Conservation (phyloP, 306 rosid species). For the Chamaecrista fasciculata region DNA sequence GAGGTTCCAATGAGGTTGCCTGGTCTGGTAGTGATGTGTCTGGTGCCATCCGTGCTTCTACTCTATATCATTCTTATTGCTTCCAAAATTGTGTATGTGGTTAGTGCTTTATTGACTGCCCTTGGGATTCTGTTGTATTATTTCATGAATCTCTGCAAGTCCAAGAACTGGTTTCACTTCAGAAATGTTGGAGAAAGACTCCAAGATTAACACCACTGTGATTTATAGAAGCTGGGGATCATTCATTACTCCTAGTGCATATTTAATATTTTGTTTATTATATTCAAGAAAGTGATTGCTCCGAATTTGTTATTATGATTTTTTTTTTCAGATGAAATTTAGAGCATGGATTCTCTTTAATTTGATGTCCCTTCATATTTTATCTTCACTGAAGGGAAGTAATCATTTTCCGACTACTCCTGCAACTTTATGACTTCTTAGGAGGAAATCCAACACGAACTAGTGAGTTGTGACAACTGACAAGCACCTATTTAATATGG, state of each 20-base stretch:
- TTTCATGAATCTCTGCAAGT: slow-evolving; percentile 43
- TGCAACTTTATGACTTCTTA: neutral
- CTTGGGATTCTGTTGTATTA: slow-evolving; percentile 35
- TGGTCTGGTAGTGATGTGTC: slow-evolving; percentile 57
- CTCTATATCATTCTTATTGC: slow-evolving; percentile 63
- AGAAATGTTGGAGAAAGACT: slow-evolving; percentile 14
- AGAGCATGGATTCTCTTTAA: neutral
- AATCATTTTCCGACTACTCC: neutral
- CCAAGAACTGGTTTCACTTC: slow-evolving; percentile 37
- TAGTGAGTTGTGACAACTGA: no score
- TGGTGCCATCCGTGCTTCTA: slow-evolving; percentile 63
- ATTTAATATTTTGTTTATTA: neutral
- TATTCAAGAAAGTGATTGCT: neutral
- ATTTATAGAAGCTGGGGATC: neutral
- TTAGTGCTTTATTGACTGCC: slow-evolving; percentile 42
- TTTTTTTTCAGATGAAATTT: neutral
- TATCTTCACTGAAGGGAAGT: neutral
- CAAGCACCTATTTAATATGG: no score
- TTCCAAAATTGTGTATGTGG: slow-evolving; percentile 38
- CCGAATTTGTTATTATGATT: neutral
- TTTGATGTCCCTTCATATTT: neutral
- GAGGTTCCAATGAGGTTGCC: slow-evolving; percentile 54
- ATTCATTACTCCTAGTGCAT: neutral
- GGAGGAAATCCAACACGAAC: no score
- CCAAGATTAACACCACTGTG: slow-evolving; percentile 8